These are phyloP conservation scores for Scenedesmus sp. DNA, from an alignment of 163 green algal species.

Conservation along the genomic window DNA sequence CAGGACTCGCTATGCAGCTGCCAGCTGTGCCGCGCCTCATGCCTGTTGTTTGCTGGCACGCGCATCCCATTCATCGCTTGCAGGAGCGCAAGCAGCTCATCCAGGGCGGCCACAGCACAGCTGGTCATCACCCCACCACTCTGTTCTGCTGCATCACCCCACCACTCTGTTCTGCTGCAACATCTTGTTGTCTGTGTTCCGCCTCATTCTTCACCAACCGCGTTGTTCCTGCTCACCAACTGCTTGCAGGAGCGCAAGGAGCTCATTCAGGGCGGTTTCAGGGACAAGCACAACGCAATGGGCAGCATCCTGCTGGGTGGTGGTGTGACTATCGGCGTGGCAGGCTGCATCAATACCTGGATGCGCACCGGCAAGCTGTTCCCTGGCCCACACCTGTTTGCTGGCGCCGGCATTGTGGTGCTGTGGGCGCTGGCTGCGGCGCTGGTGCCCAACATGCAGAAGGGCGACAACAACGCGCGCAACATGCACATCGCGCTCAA, in stretches of 20 bases:
- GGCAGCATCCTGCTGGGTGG: constrained; percentile 91
- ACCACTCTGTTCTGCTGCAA: no score
- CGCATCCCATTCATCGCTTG: no score
- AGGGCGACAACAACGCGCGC: constrained; percentile 93
- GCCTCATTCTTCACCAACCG: no score
- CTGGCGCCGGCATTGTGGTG: constrained; percentile 90
- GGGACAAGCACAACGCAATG: constrained; percentile 88
- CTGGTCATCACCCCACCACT: no score
- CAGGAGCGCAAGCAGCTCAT: no score
- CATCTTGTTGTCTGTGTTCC: no score
- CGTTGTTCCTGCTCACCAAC: background rate
- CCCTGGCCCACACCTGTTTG: constrained; percentile 97
- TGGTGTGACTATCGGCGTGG: constrained; percentile 88
- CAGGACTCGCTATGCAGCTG: no score
- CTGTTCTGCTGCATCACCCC: no score
- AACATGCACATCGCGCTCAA: constrained; percentile 96
- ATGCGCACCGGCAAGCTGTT: constrained; percentile 95
- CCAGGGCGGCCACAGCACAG: no score
- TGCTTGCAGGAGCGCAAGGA: constrained; percentile 91
- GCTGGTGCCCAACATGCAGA: constrained; percentile 96
- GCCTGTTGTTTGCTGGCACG: no score
- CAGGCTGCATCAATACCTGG: constrained; percentile 95
- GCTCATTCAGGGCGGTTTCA: constrained; percentile 83
- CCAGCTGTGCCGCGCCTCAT: no score
- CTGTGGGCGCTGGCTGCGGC: constrained; percentile 95